Evolutionary conservation across 2,329 filamentous ascomycete species (phyloP).

Genomic region (Xylogone sp.): DNA sequence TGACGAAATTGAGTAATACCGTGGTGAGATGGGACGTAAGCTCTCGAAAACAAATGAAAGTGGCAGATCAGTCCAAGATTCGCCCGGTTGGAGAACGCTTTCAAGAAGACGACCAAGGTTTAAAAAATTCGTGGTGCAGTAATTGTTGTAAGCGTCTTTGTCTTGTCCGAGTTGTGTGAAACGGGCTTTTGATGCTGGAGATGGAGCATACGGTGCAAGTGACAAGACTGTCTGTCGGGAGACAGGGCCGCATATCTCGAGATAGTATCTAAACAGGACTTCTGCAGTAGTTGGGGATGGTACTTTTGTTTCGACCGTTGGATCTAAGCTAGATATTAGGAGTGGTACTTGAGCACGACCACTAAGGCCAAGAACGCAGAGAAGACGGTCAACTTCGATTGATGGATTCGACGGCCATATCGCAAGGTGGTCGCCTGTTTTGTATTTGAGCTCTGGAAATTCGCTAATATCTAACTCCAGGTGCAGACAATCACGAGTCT

Average conservation of each 20-base stretch:
- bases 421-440: conserved; percentile 13
- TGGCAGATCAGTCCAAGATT: conserved; percentile 37
- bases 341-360: conserved; percentile 4
- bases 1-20: conserved; percentile 59
- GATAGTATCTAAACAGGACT: conserved; percentile 37
- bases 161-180: conserved; percentile 1
- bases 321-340: conserved; percentile 3
- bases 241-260: conserved; percentile 39
- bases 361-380: conserved; percentile 5
- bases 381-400: conserved; percentile 5
- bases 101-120: conserved; percentile 14
- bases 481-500: conserved; percentile 8
- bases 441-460: conserved; percentile 6
- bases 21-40: conserved; percentile 52
- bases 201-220: conserved; percentile 34
- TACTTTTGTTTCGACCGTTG: conserved; percentile 1
- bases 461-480: conserved; percentile 9
- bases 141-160: conserved; percentile 9
- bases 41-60: conserved; percentile 52
- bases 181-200: conserved; percentile 19
- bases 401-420: conserved; percentile 10
- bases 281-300: conserved; percentile 16
- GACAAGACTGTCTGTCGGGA: conserved; percentile 32
- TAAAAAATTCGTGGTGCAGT: conserved; percentile 6
- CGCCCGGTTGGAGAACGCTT: background rate